Conservation (phyloP, 1,284 basidiomycete species). For the Boletus subluridellus region DNA sequence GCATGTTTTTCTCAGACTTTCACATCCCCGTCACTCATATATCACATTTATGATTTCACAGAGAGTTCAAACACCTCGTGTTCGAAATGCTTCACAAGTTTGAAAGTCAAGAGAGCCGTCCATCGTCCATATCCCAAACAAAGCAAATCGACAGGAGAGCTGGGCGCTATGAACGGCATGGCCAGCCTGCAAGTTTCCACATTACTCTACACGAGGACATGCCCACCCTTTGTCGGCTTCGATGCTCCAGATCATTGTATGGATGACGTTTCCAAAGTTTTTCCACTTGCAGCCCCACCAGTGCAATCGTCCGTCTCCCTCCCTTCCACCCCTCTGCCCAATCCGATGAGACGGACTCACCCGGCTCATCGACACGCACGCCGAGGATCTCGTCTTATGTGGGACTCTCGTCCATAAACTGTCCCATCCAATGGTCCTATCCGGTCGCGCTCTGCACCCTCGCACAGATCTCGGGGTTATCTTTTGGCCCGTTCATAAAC, state of each 20-base stretch:
- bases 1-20: not conserved
- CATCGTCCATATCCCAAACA: constrained; percentile 75
- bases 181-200: constrained; percentile 55
- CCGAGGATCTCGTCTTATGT: constrained; percentile 40
- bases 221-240: constrained; percentile 38
- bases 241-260: constrained; percentile 27
- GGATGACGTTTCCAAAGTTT: constrained; percentile 30
- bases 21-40: not conserved
- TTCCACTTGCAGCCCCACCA: constrained; percentile 40
- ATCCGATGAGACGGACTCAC: constrained; percentile 33
- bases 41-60: constrained; percentile 32
- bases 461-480: constrained; percentile 36
- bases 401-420: constrained; percentile 47
- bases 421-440: constrained; percentile 49
- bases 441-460: constrained; percentile 32
- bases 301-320: constrained; percentile 45
- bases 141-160: constrained; percentile 98
- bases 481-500: constrained; percentile 40
- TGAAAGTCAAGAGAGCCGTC: constrained; percentile 53
- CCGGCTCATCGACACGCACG: constrained; percentile 45
- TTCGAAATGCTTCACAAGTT: constrained; percentile 77
- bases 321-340: constrained; percentile 42
- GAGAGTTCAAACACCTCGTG: constrained; percentile 89
- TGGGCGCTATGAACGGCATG: constrained; percentile 82
- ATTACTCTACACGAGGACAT: constrained; percentile 77